Base-by-base conservation (phyloP, 805 yeast genomes). In the Spathaspora hagerdaliae region DNA sequence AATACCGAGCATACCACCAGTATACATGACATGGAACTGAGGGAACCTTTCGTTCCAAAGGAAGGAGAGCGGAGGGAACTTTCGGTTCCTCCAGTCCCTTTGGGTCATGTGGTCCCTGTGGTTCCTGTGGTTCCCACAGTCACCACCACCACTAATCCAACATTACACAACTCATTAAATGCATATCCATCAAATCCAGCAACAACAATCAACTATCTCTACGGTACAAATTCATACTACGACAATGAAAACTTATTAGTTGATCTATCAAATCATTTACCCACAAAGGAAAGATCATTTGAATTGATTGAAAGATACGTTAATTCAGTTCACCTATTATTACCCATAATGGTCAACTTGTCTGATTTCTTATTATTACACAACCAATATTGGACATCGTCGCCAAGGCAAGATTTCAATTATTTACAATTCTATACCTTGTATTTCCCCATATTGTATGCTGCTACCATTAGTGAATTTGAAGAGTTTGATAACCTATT, bases 401-500 rank as follows among this genome's bases (percentile, higher is more conserved):
- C 36, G 6, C 19, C 43, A 12, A 36, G 36, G 26, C 42, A 32
- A 27, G 68, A 67, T 40, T 57, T 77, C 45, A 71, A 69, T 45
- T 56, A 58, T 36, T 53, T 71, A 27, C 73, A 75, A 38, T 79
- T 80, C 54, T 73, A 74, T 49, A 67, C 78, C 7, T 57, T 73
- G 0, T 65, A 79, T 45, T 77, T 78, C 51, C 80, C 85, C 0
- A 72, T 80, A 2, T 57, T 79, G 9, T 80, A 79, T 56, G 83
- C 84, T 2, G 74, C 83, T 2, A 72, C 82, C 1, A 78, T 79
- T 31, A 77, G 83, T 9, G 80, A 78, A 52, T 80, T 76, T 55
- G 83, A 79, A 54, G 84, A 79, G 52, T 73, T 70, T 50, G 78
- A 78, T 49, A 74, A 78, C 48, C 51, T 72, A 13, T 54, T 72